These are phyloP conservation scores for Boletus calvinii DNA, from an alignment of 1,284 basidiomycete species.

Conservation along the genomic window DNA sequence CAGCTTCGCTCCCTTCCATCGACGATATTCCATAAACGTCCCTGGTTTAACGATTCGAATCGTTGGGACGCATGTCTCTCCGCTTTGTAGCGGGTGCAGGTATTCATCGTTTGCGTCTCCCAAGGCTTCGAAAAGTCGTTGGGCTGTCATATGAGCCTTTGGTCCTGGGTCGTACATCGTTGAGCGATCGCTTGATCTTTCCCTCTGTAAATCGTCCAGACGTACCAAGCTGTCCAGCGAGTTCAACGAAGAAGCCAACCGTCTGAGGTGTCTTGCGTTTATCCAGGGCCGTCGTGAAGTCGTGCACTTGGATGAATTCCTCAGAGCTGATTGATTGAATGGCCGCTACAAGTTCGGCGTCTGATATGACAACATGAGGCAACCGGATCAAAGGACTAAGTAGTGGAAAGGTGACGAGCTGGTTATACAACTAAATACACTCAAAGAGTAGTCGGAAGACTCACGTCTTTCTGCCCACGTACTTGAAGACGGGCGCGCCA, in stretches of 20 bases:
- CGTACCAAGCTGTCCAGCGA: slow-evolving; percentile 4
- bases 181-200: background rate
- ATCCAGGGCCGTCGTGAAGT: slow-evolving; percentile 16
- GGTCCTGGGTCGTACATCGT: slow-evolving; percentile 4
- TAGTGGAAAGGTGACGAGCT: no score
- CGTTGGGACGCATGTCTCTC: slow-evolving; percentile 6
- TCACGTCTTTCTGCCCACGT: slow-evolving; percentile 15
- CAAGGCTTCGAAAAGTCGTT: slow-evolving; percentile 11
- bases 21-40: slow-evolving; percentile 19
- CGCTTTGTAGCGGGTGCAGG: background rate
- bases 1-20: slow-evolving; percentile 14
- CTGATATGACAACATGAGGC: slow-evolving; percentile 4
- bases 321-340: slow-evolving; percentile 6
- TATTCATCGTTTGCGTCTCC: slow-evolving; percentile 5
- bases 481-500: slow-evolving; percentile 14
- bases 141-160: background rate
- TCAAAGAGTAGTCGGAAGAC: background rate
- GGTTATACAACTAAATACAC: background rate
- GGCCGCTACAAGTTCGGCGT: slow-evolving; percentile 8
- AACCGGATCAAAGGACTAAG: slow-evolving; percentile 10
- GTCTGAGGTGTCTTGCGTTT: slow-evolving; percentile 9
- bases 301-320: slow-evolving; percentile 8
- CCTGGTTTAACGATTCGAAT: slow-evolving; percentile 9
- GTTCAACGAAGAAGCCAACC: slow-evolving; percentile 18
- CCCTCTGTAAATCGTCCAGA: background rate